Evolutionary conservation across 805 yeast genomes (phyloP).

Genomic region (Alloascoidea hylecoeti): DNA sequence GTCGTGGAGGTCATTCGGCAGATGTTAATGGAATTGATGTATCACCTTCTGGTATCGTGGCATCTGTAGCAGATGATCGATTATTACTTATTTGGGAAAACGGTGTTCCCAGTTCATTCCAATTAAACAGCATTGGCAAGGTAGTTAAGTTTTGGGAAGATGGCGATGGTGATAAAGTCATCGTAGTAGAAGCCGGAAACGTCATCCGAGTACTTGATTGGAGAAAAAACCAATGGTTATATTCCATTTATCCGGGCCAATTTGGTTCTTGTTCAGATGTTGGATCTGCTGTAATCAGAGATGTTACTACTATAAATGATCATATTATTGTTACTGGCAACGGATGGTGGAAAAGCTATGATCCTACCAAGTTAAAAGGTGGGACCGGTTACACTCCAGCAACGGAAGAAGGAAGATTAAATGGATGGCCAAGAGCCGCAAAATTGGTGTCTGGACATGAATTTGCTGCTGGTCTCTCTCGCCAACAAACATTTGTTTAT

Average conservation of each 20-base stretch:
- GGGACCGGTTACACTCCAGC: slow-evolving; percentile 21
- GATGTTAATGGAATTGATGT: slow-evolving; percentile 18
- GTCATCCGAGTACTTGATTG: slow-evolving; percentile 19
- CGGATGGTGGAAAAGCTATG: slow-evolving; percentile 20
- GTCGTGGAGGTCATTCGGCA: slow-evolving; percentile 10
- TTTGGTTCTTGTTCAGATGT: slow-evolving; percentile 7
- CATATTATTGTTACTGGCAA: slow-evolving; percentile 17
- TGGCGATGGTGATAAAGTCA: slow-evolving; percentile 16
- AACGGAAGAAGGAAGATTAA: slow-evolving; percentile 11
- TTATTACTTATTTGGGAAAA: slow-evolving; percentile 17
- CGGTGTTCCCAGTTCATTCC: slow-evolving; percentile 5
- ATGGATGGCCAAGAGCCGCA: neutral
- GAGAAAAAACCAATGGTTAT: slow-evolving; percentile 16
- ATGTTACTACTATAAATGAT: slow-evolving; percentile 12
- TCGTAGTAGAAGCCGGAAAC: slow-evolving; percentile 19
- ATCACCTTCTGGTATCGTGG: slow-evolving; percentile 15
- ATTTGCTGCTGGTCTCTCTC: neutral
- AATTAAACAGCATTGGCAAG: slow-evolving; percentile 12
- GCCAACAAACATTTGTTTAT: neutral
- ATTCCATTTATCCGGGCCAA: slow-evolving; percentile 18
- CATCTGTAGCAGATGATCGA: slow-evolving; percentile 18
- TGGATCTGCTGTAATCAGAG: slow-evolving; percentile 7
- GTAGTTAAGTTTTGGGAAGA: slow-evolving; percentile 19
- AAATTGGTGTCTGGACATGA: neutral
- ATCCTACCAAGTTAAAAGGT: slow-evolving; percentile 12